phyloP scores from a whole-genome alignment of 176 grass and related monocot species.

The Aegilops longissima region DNA sequence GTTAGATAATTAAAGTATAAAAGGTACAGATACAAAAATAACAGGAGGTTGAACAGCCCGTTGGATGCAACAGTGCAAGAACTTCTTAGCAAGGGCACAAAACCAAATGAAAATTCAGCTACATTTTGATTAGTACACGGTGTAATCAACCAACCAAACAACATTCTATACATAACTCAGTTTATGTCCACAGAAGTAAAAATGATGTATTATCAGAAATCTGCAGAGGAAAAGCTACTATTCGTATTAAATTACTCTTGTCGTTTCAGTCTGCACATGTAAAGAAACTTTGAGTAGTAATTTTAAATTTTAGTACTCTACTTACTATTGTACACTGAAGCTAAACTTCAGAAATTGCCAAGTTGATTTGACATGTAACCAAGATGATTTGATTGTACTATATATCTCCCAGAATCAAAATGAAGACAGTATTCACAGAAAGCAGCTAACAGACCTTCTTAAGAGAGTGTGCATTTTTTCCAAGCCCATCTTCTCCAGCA shows the following conservation, averaged over 20 bases:
- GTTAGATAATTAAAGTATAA: constrained; percentile 20
- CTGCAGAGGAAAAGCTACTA: background rate
- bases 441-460: constrained; percentile 59
- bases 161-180: background rate
- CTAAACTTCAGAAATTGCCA: background rate
- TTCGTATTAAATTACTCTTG: background rate
- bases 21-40: background rate
- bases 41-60: background rate
- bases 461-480: constrained; percentile 98
- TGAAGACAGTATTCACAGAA: background rate
- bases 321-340: no score
- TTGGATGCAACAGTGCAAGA: background rate
- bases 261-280: background rate
- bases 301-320: no score
- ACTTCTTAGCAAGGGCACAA: background rate
- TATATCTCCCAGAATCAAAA: background rate
- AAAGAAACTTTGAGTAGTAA: no score
- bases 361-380: background rate
- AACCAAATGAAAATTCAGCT: background rate
- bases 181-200: background rate
- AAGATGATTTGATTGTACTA: background rate
- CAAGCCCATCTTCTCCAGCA: constrained; percentile 98
- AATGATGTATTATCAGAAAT: background rate
- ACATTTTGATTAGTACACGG: background rate
- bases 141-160: background rate